phyloP scores from a whole-genome alignment of 2,329 filamentous ascomycete species.

The Zasmidium citrigriseum region DNA sequence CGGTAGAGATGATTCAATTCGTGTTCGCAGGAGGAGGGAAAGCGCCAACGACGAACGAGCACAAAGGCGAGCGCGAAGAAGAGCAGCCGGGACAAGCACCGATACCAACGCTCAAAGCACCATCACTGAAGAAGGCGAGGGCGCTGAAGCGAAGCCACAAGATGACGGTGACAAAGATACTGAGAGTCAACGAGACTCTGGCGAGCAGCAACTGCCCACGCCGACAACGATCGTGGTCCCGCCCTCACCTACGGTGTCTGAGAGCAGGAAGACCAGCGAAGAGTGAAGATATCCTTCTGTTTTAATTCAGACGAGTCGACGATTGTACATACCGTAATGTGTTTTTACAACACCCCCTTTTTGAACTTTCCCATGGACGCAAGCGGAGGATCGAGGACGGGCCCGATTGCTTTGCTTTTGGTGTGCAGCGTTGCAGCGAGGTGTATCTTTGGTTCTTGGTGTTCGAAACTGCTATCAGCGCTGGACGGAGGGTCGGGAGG shows the following conservation, averaged over 20 bases:
- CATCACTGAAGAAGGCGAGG: constrained; percentile 34
- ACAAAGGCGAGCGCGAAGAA: constrained; percentile 60
- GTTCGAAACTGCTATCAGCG: background rate
- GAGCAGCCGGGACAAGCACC: constrained; percentile 32
- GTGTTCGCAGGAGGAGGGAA: constrained; percentile 67
- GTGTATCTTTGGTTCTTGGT: background rate
- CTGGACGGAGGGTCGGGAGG: background rate
- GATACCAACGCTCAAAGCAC: constrained; percentile 37
- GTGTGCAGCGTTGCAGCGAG: background rate
- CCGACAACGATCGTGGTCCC: constrained; percentile 32
- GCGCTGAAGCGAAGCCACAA: constrained; percentile 12
- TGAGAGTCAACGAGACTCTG: background rate
- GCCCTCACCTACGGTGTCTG: constrained; percentile 29
- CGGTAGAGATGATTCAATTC: constrained; percentile 38
- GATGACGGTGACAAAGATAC: constrained; percentile 8
- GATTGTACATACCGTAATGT: background rate
- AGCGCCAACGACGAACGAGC: constrained; percentile 78
- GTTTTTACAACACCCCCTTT: too few relatives aligned
- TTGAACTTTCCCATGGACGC: background rate
- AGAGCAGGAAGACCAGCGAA: background rate
- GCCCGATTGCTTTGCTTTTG: too few relatives aligned
- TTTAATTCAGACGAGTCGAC: background rate
- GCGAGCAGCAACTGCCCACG: constrained; percentile 13
- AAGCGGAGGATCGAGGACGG: too few relatives aligned
- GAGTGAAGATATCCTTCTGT: constrained; percentile 1